phyloP scores from a whole-genome alignment of 2,329 filamentous ascomycete species.

The Elsinoe australis region DNA sequence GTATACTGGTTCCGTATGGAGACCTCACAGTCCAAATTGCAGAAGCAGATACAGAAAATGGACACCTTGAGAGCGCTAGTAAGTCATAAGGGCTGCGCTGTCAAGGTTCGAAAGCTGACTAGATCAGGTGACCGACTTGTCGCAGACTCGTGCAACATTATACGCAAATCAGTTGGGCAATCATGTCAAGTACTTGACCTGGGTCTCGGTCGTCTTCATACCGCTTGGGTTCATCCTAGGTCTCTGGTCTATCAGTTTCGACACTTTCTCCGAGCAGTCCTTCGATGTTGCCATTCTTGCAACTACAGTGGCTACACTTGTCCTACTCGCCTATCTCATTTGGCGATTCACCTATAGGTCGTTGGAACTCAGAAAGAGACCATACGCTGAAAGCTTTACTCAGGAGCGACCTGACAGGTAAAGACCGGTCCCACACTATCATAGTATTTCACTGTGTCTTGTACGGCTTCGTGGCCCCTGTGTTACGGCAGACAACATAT shows the following conservation, averaged over 20 bases:
- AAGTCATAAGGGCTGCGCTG: not conserved
- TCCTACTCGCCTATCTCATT: not conserved
- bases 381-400: no score
- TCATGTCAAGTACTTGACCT: not conserved
- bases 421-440: no score
- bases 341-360: not conserved
- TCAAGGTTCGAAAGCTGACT: not conserved
- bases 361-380: not conserved
- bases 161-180: slow-evolving; percentile 2
- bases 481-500: no score
- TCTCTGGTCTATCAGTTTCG: not conserved
- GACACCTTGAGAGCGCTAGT: not conserved
- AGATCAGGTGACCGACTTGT: not conserved
- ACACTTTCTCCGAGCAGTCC: not conserved
- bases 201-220: not conserved
- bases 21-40: not conserved
- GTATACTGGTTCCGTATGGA: not conserved
- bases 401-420: no score
- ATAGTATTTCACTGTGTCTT: no score
- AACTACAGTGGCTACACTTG: not conserved
- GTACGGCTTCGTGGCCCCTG: no score
- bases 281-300: not conserved
- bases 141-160: not conserved
- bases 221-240: not conserved
- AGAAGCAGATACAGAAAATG: not conserved